A percentile compares a stretch with the other conserved stretches of the same genome.
Conservation (phyloP, 371 early-diverging fungal genomes). For the Capillidium rhysosporum region DNA sequence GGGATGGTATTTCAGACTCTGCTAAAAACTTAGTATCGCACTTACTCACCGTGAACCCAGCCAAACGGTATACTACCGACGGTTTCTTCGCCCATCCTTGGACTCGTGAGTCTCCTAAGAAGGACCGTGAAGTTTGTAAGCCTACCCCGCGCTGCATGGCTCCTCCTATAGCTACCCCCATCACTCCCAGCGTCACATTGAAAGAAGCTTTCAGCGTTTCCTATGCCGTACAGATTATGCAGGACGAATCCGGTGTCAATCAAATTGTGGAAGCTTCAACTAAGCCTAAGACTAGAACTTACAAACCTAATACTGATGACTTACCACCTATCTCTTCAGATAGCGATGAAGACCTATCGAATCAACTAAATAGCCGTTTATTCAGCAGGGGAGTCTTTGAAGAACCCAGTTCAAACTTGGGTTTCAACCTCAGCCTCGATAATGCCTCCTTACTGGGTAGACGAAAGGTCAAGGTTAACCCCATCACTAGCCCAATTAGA, state of each 20-base stretch:
- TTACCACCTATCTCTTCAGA: too few species aligned
- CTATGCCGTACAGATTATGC: conserved; percentile 34
- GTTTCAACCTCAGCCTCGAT: conserved; percentile 1
- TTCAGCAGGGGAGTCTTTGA: too few species aligned
- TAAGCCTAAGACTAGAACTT: too few species aligned
- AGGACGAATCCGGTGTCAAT: conserved; percentile 18
- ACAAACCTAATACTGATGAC: too few species aligned
- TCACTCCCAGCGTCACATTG: conserved; percentile 21
- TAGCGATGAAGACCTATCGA: too few species aligned
- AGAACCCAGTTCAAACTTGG: too few species aligned
- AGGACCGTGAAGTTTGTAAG: background rate
- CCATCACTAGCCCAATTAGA: background rate
- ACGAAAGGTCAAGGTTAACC: background rate
- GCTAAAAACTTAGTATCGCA: conserved; percentile 63
- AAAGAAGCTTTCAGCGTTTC: conserved; percentile 38
- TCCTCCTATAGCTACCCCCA: background rate
- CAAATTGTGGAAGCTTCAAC: too few species aligned
- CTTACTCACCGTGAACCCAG: conserved; percentile 65
- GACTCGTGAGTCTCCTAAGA: conserved; percentile 18
- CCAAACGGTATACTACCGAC: conserved; percentile 57
- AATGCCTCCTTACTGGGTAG: background rate
- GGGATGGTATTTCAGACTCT: conserved; percentile 56
- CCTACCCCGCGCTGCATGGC: background rate
- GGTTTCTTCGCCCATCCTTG: conserved; percentile 75
- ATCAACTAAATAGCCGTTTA: too few species aligned